Evolutionary conservation across 2,329 filamentous ascomycete genomes (phyloP).

Genomic region (Fusarium haematococcum): DNA sequence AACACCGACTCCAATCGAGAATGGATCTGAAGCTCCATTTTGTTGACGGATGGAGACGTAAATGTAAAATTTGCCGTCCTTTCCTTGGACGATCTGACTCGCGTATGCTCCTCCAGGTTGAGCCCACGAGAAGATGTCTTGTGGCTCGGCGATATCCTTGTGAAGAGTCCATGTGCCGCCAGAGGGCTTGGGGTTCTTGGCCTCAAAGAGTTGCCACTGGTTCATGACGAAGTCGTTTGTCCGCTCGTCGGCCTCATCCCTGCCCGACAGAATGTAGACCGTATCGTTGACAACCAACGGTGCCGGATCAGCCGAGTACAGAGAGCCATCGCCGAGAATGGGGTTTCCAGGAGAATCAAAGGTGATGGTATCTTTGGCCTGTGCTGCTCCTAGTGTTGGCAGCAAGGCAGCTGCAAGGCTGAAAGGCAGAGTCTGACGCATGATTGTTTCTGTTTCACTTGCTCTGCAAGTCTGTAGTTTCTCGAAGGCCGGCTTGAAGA

Average conservation of each 20-base stretch:
- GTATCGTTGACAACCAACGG: slow-evolving; percentile 52
- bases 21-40: slow-evolving; percentile 46
- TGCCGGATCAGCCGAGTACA: slow-evolving; percentile 55
- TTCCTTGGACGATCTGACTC: slow-evolving; percentile 50
- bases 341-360: slow-evolving; percentile 51
- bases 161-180: slow-evolving; percentile 51
- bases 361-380: neutral
- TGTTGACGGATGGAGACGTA: slow-evolving; percentile 51
- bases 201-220: slow-evolving; percentile 52
- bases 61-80: slow-evolving; percentile 51
- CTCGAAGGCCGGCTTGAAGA: neutral
- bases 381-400: neutral
- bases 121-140: slow-evolving; percentile 52
- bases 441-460: neutral
- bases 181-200: slow-evolving; percentile 44
- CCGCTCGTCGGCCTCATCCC: slow-evolving; percentile 46
- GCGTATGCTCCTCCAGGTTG: slow-evolving; percentile 50
- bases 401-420: neutral
- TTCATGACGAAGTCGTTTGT: slow-evolving; percentile 52
- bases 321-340: slow-evolving; percentile 51
- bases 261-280: slow-evolving; percentile 52
- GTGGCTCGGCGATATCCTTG: slow-evolving; percentile 45
- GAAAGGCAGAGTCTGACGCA: slow-evolving; percentile 1
- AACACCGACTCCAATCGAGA: slow-evolving; percentile 54
- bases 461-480: neutral